These are phyloP conservation scores for Pythium guiyangense DNA, from an alignment of 352 stramenopile genomes.

Conservation along the genomic window DNA sequence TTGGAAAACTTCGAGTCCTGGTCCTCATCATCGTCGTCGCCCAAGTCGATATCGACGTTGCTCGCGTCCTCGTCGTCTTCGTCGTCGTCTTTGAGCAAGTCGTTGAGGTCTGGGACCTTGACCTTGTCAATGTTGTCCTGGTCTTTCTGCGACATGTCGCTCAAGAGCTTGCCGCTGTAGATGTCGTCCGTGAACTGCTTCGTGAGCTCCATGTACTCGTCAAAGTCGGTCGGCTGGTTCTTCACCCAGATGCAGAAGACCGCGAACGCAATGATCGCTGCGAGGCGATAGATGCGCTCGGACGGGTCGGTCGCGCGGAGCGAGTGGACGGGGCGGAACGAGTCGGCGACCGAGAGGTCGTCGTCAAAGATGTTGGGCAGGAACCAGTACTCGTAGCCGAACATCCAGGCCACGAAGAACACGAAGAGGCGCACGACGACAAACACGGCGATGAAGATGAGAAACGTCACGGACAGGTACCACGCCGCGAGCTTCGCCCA, in stretches of 20 bases:
- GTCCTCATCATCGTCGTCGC: constrained; percentile 53
- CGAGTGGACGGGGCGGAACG: constrained; percentile 96
- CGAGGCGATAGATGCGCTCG: constrained; percentile 94
- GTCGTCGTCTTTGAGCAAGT: constrained; percentile 84
- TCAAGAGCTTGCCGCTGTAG: constrained; percentile 98
- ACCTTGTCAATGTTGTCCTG: constrained; percentile 98
- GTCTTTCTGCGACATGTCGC: constrained; percentile 96
- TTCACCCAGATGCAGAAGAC: constrained; percentile 97
- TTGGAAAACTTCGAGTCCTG: constrained; percentile 73
- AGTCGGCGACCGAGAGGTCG: constrained; percentile 95
- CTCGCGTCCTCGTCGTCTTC: constrained; percentile 52
- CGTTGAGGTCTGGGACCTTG: constrained; percentile 86
- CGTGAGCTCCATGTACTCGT: constrained; percentile 97
- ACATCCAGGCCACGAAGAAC: constrained; percentile 96
- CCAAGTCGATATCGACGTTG: constrained; percentile 60
- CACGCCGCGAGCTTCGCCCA: constrained; percentile 97
- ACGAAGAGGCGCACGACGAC: constrained; percentile 93
- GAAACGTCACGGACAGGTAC: constrained; percentile 98
- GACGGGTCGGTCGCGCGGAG: constrained; percentile 76
- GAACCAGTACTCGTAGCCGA: constrained; percentile 97
- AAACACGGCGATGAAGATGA: constrained; percentile 98
- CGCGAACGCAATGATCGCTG: constrained; percentile 90
- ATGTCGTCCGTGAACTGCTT: constrained; percentile 99
- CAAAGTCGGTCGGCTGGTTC: constrained; percentile 99
- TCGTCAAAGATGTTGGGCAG: constrained; percentile 99